Base-by-base conservation (phyloP, 148 eudicot species). In the Rhododendron kiyosumense region DNA sequence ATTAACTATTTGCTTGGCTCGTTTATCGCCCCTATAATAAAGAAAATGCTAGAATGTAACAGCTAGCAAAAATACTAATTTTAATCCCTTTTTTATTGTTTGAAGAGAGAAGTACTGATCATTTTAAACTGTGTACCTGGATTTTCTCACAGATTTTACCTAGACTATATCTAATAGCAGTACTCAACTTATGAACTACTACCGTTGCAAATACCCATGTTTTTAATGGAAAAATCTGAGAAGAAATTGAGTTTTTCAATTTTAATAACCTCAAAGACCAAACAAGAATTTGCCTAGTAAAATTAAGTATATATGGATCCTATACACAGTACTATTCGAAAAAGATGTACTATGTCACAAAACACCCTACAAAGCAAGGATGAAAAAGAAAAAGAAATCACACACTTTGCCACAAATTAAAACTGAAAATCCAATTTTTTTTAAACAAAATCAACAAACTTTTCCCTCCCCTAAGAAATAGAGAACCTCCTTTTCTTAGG, bases 401-500 rank as follows among this genome's bases (percentile, higher is more conserved):
- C 76, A 32, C 38, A 5, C 38, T 30, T 30, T 4, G 36, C 8
- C 36, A 71, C 18, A 30, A 71, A 71, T 13, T 4, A 71, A 32
- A 67, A 30, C 4, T 4, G 1, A 71, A 28, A 71, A 71, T 28
- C 18, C 75, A 12, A 67, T 7, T 10, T 32, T 34, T n/a, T 51
- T 57, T 22, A 34, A 32, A 83, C 59, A 69, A 28, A 45, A 0
- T 46, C 78, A 43, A 20, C 63, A 32, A 14, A 15, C 76, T 30
- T 71, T 71, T 71, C 41, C 41, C 3, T 13, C 8, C 2, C 6
- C 87, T 90, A 95, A 49, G 98, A 94, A 61, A 97, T 91, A 10
- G 99, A 97, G 88, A 97, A 97, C 89, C 99, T 92, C 88, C 99
- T 93, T 65, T 89, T 92, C 82, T 95, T 93, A 32, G 99, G 99